Conservation (phyloP, 139 green algal species). For the Chlamydomonas asymmetrica region DNA sequence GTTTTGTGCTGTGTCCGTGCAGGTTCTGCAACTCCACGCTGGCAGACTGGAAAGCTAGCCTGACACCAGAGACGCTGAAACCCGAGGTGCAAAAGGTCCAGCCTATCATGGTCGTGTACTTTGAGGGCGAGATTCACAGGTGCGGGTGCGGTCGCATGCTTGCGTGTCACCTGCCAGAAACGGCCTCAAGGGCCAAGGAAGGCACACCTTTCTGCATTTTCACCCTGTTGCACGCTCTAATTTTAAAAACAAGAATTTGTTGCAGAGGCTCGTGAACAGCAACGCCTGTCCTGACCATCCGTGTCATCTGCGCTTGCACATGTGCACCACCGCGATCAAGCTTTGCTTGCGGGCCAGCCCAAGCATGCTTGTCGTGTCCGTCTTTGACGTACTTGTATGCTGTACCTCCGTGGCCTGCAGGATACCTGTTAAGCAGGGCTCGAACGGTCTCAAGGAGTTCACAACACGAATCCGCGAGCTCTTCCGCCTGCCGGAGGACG, state of each 20-base stretch:
- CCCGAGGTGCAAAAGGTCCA: constrained; percentile 59
- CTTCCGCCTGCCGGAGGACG: constrained; percentile 60
- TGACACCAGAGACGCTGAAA: constrained; percentile 58
- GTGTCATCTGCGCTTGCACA: too few species aligned
- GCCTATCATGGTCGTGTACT: constrained; percentile 74
- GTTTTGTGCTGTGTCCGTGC: background rate
- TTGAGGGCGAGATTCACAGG: constrained; percentile 66
- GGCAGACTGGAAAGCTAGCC: constrained; percentile 55
- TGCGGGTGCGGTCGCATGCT: too few species aligned
- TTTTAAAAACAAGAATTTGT: too few species aligned
- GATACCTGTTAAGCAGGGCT: constrained; percentile 62
- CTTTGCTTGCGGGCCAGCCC: too few species aligned
- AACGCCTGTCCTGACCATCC: too few species aligned
- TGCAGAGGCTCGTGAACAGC: too few species aligned
- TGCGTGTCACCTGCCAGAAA: too few species aligned
- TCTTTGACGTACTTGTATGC: background rate
- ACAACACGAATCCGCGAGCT: constrained; percentile 53
- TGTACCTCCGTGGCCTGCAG: constrained; percentile 8
- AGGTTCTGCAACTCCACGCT: constrained; percentile 62
- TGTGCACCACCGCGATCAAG: too few species aligned
- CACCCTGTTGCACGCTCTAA: too few species aligned
- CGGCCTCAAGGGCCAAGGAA: too few species aligned
- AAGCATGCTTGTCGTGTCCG: background rate
- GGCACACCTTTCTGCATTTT: background rate
- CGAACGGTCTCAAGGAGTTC: constrained; percentile 60